These are phyloP conservation scores for Cyclaneusma minus DNA, from an alignment of 2,329 filamentous ascomycete species.

Conservation along the genomic window DNA sequence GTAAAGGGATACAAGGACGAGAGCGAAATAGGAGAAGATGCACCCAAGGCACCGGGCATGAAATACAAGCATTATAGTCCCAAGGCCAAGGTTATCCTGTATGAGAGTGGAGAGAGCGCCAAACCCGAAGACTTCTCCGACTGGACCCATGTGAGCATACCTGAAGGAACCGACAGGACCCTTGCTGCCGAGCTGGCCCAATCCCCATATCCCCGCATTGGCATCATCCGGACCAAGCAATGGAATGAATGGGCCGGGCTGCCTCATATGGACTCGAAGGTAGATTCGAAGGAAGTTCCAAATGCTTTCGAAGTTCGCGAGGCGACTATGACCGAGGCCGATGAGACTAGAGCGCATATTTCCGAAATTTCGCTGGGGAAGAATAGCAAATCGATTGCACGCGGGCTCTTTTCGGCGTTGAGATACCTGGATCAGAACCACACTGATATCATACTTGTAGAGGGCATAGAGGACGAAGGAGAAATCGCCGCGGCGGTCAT, in stretches of 20 bases:
- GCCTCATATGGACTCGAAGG: not conserved
- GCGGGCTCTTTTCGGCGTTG: conserved; percentile 75
- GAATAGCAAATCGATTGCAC: conserved; percentile 59
- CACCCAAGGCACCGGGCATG: conserved; percentile 86
- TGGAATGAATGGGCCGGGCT: conserved; percentile 19
- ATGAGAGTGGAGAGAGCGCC: conserved; percentile 34
- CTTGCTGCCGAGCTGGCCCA: not conserved
- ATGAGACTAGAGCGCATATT: conserved; percentile 7
- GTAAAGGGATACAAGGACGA: conserved; percentile 66
- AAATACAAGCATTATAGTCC: conserved; percentile 98
- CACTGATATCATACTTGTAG: conserved; percentile 76
- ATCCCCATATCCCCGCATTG: conserved; percentile 11
- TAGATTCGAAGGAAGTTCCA: not conserved
- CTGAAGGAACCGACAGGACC: too few relatives aligned
- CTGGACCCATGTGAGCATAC: not conserved
- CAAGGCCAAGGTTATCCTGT: conserved; percentile 70
- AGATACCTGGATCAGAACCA: conserved; percentile 67
- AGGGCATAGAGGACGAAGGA: conserved; percentile 66
- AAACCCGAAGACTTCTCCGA: not conserved
- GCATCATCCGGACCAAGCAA: conserved; percentile 23
- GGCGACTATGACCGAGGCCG: not conserved
- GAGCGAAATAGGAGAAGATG: conserved; percentile 45
- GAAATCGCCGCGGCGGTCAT: conserved; percentile 79
- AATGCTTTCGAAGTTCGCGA: conserved; percentile 1
- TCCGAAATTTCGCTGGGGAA: conserved; percentile 60